Evolutionary conservation across 306 rosid species (phyloP).

Genomic region (Trifolium fragiferum): DNA sequence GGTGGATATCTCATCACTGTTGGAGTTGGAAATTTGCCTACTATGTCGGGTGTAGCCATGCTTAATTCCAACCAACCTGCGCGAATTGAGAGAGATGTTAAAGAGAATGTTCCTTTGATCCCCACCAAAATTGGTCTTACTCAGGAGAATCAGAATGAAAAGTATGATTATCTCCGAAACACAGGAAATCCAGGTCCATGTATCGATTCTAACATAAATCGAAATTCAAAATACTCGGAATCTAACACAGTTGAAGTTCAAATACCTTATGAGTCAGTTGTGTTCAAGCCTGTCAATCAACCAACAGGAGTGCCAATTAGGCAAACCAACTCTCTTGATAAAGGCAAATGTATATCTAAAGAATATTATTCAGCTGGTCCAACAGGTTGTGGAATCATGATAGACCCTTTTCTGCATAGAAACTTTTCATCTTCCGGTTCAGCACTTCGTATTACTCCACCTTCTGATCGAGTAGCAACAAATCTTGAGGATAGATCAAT

Average conservation of each 20-base stretch:
- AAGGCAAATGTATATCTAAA: no score
- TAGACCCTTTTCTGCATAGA: neutral
- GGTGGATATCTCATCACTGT: neutral
- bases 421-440: neutral
- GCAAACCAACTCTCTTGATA: no score
- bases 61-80: neutral
- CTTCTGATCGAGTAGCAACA: neutral
- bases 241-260: neutral
- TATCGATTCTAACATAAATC: neutral
- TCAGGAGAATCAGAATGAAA: no score
- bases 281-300: no score
- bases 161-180: no score
- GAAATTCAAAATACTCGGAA: neutral
- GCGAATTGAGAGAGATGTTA: neutral
- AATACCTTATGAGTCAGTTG: neutral
- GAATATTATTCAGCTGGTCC: no score
- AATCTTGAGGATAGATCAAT: no score
- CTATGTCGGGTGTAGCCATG: neutral
- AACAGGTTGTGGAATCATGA: neutral
- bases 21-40: neutral
- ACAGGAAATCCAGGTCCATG: neutral
- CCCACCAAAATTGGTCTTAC: no score
- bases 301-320: no score
- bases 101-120: neutral
- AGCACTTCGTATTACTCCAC: neutral